Evolutionary conservation across 2,329 filamentous ascomycete genomes (phyloP).

Genomic region (Colletotrichum godetiae): DNA sequence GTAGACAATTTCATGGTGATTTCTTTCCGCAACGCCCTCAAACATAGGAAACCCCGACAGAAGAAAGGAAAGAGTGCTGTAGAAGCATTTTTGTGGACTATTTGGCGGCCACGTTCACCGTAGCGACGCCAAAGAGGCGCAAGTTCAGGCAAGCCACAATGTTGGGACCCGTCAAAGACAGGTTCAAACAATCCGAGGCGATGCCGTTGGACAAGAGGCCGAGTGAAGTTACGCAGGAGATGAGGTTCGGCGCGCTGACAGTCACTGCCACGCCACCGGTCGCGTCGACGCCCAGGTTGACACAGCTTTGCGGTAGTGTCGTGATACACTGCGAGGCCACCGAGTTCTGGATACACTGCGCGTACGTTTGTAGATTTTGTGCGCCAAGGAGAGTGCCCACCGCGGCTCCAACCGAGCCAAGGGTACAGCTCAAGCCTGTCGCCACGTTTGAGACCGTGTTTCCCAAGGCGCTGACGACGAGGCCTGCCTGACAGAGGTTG

Average conservation of each 20-base stretch:
- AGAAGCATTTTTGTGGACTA: background rate
- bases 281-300: conserved; percentile 14
- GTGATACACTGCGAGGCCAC: background rate
- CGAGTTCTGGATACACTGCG: background rate
- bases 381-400: background rate
- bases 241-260: background rate
- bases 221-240: conserved; percentile 3
- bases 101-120: background rate
- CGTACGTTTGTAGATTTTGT: background rate
- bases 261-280: background rate
- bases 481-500: background rate
- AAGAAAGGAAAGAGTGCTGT: background rate
- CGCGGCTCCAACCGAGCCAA: background rate
- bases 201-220: conserved; percentile 1
- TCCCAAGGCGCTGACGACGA: background rate
- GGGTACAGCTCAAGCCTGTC: background rate
- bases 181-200: conserved; percentile 20
- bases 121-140: conserved; percentile 25
- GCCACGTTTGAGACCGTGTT: background rate
- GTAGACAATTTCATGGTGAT: conserved; percentile 8
- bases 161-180: background rate
- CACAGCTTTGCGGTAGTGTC: background rate
- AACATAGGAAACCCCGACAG: background rate
- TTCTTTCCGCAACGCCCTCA: background rate
- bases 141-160: conserved; percentile 23